phyloP scores from a whole-genome alignment of 2,329 filamentous ascomycete species.

The Acephala macrosclerotiorum region DNA sequence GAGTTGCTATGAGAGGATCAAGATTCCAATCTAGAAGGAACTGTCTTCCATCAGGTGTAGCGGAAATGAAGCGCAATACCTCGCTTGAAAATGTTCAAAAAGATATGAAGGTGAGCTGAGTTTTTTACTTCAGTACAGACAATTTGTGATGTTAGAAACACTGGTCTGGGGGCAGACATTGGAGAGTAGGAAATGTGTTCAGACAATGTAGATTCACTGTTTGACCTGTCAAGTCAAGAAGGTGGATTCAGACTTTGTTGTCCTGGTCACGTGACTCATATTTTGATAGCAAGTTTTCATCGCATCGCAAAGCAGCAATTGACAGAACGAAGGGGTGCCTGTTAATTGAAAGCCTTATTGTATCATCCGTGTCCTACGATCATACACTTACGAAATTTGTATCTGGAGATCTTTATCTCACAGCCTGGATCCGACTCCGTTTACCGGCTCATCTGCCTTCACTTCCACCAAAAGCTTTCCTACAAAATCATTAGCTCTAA shows the following conservation, averaged over 20 bases:
- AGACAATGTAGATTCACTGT: no score
- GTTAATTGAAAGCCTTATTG: no score
- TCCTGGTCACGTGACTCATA: no score
- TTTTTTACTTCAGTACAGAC: no score
- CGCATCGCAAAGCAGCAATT: not conserved
- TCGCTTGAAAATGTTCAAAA: not conserved
- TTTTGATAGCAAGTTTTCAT: not conserved
- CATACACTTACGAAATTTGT: slow-evolving; percentile 7
- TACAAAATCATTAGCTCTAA: slow-evolving; percentile 17
- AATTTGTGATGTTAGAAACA: not conserved
- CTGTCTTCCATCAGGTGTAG: not conserved
- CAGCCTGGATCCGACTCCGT: slow-evolving; percentile 15
- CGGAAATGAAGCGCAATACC: not conserved
- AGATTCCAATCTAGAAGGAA: not conserved
- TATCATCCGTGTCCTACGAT: not conserved
- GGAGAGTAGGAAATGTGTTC: not conserved
- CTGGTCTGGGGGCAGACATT: no score
- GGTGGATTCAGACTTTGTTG: no score
- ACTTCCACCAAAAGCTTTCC: slow-evolving; percentile 64
- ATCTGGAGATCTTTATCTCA: not conserved
- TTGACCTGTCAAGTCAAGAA: no score
- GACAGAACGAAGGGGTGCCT: not conserved
- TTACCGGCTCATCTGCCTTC: slow-evolving; percentile 45
- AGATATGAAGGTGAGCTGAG: no score
- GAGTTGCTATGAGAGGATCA: not conserved